Evolutionary conservation across 2,329 filamentous ascomycete species (phyloP), one percentile per base, ranked within the genome.

Genomic region (Diaporthe vexans): DNA sequence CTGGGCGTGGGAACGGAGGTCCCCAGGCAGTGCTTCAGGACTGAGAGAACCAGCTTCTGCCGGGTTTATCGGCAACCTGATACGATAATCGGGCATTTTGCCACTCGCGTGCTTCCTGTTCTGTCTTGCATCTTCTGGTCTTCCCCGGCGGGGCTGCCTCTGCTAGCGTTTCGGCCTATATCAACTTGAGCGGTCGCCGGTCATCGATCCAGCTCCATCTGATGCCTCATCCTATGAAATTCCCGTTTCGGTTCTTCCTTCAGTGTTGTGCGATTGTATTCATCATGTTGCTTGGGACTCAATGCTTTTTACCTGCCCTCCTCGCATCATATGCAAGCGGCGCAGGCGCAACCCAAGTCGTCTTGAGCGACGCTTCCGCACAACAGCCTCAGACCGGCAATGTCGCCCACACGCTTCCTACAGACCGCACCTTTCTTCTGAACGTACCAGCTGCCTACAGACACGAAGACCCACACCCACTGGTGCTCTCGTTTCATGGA

Each of bases 401-500:
- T 37, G 52, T 79, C n/a, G 68, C 74, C 48, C 78, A 77, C 59
- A 51, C 63, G n/a, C 76, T 79, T n/a, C 74, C 77, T 1, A 76
- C 71, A 4, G 75, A 78, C 46, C 78, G 78, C 40, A 78, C 75
- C 10, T 79, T 79, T 57, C 76, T 79, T 11, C 74, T 79, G 26
- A 78, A 78, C 52, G 75, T 79, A 2, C 78, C 77, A 7, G 37
- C 43, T 58, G 56, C 74, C 4, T 79, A 79, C 54, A 57, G 48
- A 19, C 76, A 76, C 63, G 71, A 56, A 19, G 75, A 78, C 21
- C 10, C 70, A 1, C 73, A 78, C 37, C 77, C 78, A 5, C 74
- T 79, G 4, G 77, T 78, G 9, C 71, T 79, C 37, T 78, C 78
- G 17, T 78, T 78, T 52, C 78, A 79, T 35, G 78, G 78, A 54